Evolutionary conservation across 805 yeast species (phyloP).

Genomic region (Kodamaea hsintzibuensis): DNA sequence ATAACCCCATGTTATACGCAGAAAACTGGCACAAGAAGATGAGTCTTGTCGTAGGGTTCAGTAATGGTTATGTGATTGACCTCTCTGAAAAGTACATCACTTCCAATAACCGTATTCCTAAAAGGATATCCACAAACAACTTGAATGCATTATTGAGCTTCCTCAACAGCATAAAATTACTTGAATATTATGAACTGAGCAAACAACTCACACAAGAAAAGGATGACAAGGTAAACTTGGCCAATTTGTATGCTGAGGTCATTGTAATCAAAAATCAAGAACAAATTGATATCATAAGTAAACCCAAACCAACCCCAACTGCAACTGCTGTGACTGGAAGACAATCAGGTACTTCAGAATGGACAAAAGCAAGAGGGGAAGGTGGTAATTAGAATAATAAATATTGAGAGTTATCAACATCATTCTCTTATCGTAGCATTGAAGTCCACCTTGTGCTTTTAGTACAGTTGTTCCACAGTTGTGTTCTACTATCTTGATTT

Average conservation of each 20-base stretch:
- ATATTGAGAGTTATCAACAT: no score
- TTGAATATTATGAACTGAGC: conserved; percentile 10
- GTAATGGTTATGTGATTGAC: conserved; percentile 62
- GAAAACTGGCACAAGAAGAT: conserved; percentile 92
- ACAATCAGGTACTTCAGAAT: conserved; percentile 72
- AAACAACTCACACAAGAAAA: background rate
- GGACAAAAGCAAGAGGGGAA: conserved; percentile 84
- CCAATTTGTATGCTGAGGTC: conserved; percentile 35
- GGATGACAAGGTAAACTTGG: conserved; percentile 10
- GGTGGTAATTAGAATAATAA: conserved; percentile 41
- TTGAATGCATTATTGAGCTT: conserved; percentile 36
- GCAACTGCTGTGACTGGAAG: conserved; percentile 44
- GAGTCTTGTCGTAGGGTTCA: conserved; percentile 81
- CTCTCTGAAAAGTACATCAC: conserved; percentile 69
- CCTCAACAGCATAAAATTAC: conserved; percentile 33
- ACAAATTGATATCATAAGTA: conserved; percentile 13
- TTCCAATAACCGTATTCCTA: conserved; percentile 24
- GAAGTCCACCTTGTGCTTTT: no score
- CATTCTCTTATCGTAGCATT: no score
- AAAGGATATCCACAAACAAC: conserved; percentile 45
- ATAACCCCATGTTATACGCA: conserved; percentile 75
- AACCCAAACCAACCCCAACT: background rate
- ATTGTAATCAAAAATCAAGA: conserved; percentile 39
- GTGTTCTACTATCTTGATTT: background rate
- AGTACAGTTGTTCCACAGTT: no score